Evolutionary conservation across 345 rosid species (phyloP).

Genomic region (Pugionium cornutum): DNA sequence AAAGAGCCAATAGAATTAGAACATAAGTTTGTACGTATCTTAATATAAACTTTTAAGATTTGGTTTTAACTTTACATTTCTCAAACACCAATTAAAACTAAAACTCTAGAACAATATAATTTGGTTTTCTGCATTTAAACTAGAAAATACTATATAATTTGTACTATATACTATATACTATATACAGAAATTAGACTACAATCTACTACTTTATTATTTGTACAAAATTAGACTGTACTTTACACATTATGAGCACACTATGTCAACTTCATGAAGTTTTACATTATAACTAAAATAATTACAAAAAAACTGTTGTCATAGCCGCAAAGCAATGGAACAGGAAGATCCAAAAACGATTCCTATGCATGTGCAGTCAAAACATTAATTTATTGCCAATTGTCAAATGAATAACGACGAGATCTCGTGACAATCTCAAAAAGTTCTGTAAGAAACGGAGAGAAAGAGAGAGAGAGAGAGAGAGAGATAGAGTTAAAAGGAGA

Average conservation of each 20-base stretch:
- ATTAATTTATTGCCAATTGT: constrained; percentile 34
- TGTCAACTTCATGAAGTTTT: constrained; percentile 13
- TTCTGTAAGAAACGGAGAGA: neutral
- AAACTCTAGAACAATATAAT: neutral
- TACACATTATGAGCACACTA: constrained; percentile 33
- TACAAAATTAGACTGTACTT: constrained; percentile 8
- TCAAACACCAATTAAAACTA: neutral
- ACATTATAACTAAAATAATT: constrained; percentile 1
- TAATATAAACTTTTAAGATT: neutral
- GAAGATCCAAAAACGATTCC: constrained; percentile 37
- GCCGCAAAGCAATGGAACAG: constrained; percentile 33
- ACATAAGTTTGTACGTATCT: neutral
- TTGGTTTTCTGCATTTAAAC: neutral
- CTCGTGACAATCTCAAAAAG: constrained; percentile 13
- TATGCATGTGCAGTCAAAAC: constrained; percentile 38
- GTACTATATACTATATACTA: too few relatives aligned
- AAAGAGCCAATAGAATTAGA: neutral
- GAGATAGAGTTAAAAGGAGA: neutral
- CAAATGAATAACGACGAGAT: constrained; percentile 24
- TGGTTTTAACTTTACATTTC: neutral
- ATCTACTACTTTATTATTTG: neutral
- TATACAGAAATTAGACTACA: neutral
- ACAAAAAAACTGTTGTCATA: neutral
- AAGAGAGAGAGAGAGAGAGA: neutral
- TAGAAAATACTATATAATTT: too few relatives aligned